Base-by-base conservation (phyloP, 1,284 basidiomycete species). In the Malassezia arunalokei region DNA sequence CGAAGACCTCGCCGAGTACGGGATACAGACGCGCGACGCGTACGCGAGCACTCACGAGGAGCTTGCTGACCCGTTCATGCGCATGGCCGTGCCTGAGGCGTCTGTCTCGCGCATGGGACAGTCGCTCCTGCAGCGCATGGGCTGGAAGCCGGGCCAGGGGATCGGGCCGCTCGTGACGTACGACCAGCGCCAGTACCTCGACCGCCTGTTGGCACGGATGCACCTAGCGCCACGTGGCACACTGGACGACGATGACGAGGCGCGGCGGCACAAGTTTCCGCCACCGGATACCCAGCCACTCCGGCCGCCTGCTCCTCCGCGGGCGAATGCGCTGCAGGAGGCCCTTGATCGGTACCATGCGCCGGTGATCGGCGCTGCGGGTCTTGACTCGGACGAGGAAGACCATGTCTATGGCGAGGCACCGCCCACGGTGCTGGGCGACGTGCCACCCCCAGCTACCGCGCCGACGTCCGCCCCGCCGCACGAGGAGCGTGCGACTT, bases 131-230 rank as follows among this genome's bases (percentile, higher is more conserved):
- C 84, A 83, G 74, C 90, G 88, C 73, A 92, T 96, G 83, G 92
- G 92, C 0, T 96, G 92, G 92, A 79, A 84, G 51, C 75, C 83
- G 0, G 92, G 91, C 0, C 88, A 94, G 73, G 92, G 90, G 5
- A 81, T 96, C 27, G 92, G 92, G 0, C 88, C 90, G 1, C 81
- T 90, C 6, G 77, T 96, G n/a, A 83, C 87, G 1, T 80, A 84
- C 51, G 79, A 81, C 35, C 83, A 86, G 66, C 80, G 84, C 35
- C 81, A 79, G 59, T 76, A 81, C 14, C 27, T 66, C 9, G 8
- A 50, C 5, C 28, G 44, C 8, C 15, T 58, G 32, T 40, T 59
- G n/a, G 44, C 49, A 8, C 42, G 40, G 9, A 9, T 33, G 47
- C 43, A 41, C 29, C 27, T 35, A 0, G 40, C 15, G 29, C 39